Base-by-base conservation (phyloP, 176 grass and related monocot genomes). In the Oryza punctata region DNA sequence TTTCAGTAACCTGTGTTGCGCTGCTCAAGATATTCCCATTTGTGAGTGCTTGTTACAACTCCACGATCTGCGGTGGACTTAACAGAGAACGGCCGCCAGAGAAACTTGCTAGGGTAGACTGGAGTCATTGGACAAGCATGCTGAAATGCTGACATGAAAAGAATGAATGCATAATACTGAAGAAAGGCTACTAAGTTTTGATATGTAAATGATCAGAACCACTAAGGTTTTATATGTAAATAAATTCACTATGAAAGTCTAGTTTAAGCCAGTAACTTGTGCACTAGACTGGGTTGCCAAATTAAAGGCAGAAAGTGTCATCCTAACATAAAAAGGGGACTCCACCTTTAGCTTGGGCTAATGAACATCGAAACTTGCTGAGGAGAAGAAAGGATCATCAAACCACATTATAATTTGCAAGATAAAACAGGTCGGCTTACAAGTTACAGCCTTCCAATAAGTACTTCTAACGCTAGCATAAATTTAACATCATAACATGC, bases 401-500 rank as follows among this genome's bases (percentile, higher is more conserved):
- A 35, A 78, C 35, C 24, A 72, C 38, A 70, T 1, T 6, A 44
- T 66, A 54, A 21, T 83, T 52, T 65, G 67, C 24, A 65, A 1
- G 52, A 71, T 2, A 76, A 43, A 81, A 67, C 13, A 67, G 65
- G 16, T 24, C 27, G 41, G n/a, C 27, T 77, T 73, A 67, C 38
- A 85, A 76, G 57, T 61, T 61, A 61, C 57, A 61, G 57, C 19
- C 19, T 24, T 61, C 57, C n/a, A 11, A 23, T 10, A 11, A 61
- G 25, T 14, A 67, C 63, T 32, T 73, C 73, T 78, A 32, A 18
- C 6, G n/a, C 72, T 67, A 24, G 43, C 33, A 63, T 54, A n/a
- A 78, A 82, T 63, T 24, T 12, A 85, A 85, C 57, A 28, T 69
- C 88, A 82, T 60, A 77, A 86, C 78, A 81, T 65, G 44, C 66